Base-by-base conservation (phyloP, 768 basidiomycete genomes). In the Russula abietina region DNA sequence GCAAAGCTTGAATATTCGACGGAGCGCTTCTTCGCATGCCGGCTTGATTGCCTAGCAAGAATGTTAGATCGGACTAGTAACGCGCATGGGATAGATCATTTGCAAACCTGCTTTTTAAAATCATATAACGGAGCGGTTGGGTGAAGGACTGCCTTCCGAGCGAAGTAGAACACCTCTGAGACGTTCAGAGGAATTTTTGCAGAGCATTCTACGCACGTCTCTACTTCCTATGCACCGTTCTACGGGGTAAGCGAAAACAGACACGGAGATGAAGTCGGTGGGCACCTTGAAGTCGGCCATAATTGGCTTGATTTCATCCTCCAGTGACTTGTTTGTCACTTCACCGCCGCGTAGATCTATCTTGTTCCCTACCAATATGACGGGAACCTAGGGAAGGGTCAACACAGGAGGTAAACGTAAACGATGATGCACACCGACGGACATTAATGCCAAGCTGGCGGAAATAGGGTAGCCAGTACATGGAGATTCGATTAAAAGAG, bases 281-380 rank as follows among this genome's bases (percentile, higher is more conserved):
- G 75, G 59, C 70, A 87, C 94, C 84, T 99, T 99, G 85, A 96
- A 99, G 74, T 98, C 96, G 68, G 89, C 87, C 96, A 98, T 99
- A 59, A 99, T 93, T 33, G 96, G 96, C 60, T 90, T 75, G 67
- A 98, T 95, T 75, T 98, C 96, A 65, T 89, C 93, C 74, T 96
- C 93, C 64, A 99, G 75, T 2, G 89, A 92, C 71, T 96, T 87
- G 70, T 97, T 96, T 30, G 95, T 93, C 45, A 98, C 92, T 70
- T 91, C 85, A 2, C 94, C 95, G 4, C 92, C 93, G 19, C 96
- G 81, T 53, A 98, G 75, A 74, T 99, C 96, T 51, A 98, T 99
- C 78, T 98, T 99, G 78, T 99, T 99, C 57, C 96, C 96, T 28
- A 98, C 92, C 36, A 99, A 81, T 65, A 99, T 96, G 45, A 98